Evolutionary conservation across 345 rosid genomes (phyloP), one percentile per base, ranked within the genome.

Genomic region (Populus euphratica): DNA sequence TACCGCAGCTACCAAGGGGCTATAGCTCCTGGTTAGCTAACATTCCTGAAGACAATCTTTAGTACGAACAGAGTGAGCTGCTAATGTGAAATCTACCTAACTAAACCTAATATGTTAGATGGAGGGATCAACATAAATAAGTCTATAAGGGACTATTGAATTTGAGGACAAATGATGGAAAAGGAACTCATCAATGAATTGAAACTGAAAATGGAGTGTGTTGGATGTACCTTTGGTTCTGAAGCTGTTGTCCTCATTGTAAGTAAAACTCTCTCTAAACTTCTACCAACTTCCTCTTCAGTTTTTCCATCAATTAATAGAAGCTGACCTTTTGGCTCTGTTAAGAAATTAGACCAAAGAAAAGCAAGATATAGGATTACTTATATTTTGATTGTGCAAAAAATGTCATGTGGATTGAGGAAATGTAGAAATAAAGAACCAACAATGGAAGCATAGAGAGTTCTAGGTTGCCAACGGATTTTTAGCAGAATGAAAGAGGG

Each of bases 241-340:
- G 98, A 96, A 72, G 91, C 84, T 47, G 98, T 96, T 78, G 81
- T 89, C 81, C 94, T 91, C 98, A 96, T 93, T 59, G 99, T 96
- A 70, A 91, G 99, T 89, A 96, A 79, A 80, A 93, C 98, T 81
- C 99, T 92, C 85, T 93, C 99, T 79, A 96, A 85, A 85, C 92
- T 93, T 82, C 87, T 89, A 85, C 81, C 84, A 80, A 93, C 94
- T 91, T 89, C 98, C 47, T 89, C 94, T 79, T 91, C 90, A 68
- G 97, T 96, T 87, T 92, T 93, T 25, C 99, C 99, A 87, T 96
- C 93, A 86, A 96, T 92, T 73, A 86, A 66, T 47, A 96, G 90
- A 85, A 96, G 96, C 89, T 96, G 99, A 80, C 97, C 99, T 86
- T 93, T 96, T 25, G 99, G 99, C 83, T 93, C 97, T 93, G 90